Conservation (phyloP, 2,329 filamentous ascomycete species). For the Aspergillus oerlinghausenensis region DNA sequence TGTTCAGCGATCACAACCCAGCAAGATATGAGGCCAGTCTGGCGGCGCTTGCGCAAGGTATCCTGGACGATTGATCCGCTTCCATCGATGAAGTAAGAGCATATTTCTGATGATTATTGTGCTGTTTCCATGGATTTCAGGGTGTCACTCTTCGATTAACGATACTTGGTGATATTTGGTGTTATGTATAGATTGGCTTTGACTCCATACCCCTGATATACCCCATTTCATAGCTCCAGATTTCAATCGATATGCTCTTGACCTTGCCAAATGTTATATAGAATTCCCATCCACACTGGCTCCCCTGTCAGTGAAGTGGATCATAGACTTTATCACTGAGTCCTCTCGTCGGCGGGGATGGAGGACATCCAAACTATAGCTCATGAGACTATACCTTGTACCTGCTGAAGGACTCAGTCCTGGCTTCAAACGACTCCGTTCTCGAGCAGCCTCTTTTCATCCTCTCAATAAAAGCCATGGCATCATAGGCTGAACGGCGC, state of each 20-base stretch:
- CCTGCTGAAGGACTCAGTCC: not conserved
- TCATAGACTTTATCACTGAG: not conserved
- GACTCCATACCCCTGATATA: not conserved
- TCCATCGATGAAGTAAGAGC: not conserved
- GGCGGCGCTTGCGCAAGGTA: slow-evolving; percentile 51
- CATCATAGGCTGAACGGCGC: not conserved
- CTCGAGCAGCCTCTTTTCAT: not conserved
- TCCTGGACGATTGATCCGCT: slow-evolving; percentile 37
- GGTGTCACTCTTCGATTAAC: not conserved
- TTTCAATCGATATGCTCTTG: not conserved
- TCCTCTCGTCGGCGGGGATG: not conserved
- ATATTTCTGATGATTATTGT: not conserved
- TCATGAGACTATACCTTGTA: not conserved
- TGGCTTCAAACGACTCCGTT: not conserved
- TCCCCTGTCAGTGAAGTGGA: not conserved
- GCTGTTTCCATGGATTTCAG: not conserved
- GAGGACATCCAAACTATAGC: not conserved
- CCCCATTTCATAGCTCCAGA: not conserved
- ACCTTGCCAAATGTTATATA: not conserved
- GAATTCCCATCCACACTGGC: not conserved
- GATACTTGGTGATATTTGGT: not conserved
- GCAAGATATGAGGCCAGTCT: slow-evolving; percentile 68
- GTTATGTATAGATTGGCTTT: not conserved
- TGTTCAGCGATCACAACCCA: slow-evolving; percentile 73
- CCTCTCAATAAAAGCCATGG: not conserved